Base-by-base conservation (phyloP, 2,329 filamentous ascomycete genomes). In the Beauveria bassiana region DNA sequence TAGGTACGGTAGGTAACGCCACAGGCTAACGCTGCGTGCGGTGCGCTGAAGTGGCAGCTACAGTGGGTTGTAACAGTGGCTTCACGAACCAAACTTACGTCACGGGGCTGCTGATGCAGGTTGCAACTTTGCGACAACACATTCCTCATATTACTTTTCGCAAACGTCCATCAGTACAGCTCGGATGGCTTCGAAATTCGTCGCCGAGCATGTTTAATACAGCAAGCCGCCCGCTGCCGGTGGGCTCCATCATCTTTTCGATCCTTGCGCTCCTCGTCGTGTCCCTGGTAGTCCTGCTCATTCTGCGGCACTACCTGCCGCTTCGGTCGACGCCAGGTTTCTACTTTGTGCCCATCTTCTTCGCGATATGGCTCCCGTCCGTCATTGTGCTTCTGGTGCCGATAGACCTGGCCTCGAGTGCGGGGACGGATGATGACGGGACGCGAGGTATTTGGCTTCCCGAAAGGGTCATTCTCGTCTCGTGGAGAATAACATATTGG, bases 401-500 rank as follows among this genome's bases (percentile, higher is more conserved):
- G 5, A 96, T 99, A 73, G 95, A 99, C 74, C 86, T 99, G 66
- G 93, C 93, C 1, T 96, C 93, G 7, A 93, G 85, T 70, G 88
- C 90, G 24, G 83, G 86, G 53, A 86, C 86, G 56, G 86, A 89
- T 63, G 88, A 89, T 73, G 86, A 84, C 63, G 81, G 84, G 18
- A 82, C 85, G 18, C 84, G 88, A 67, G 95, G 93, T 40, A 90
- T 99, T 70, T 97, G 93, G 91, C 82, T 99, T 40, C 89, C 90
- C 5, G 81, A 89, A 66, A 79, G 86, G 55, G 83, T 93, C 31
- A 80, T 97, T 54, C 79, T 96, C 69, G 91, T 97, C 26, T 88
- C 89, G 62, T 99, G 95, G 95, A 85, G 93, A 71, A 93, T 99
- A 66, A 88, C 89, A 22, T 99, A 99, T 77, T 99, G 95, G 95